A percentile compares a stretch with the other conserved stretches of the same genome.
Conservation (phyloP, 768 basidiomycete species). For the Amanita fuliginea region DNA sequence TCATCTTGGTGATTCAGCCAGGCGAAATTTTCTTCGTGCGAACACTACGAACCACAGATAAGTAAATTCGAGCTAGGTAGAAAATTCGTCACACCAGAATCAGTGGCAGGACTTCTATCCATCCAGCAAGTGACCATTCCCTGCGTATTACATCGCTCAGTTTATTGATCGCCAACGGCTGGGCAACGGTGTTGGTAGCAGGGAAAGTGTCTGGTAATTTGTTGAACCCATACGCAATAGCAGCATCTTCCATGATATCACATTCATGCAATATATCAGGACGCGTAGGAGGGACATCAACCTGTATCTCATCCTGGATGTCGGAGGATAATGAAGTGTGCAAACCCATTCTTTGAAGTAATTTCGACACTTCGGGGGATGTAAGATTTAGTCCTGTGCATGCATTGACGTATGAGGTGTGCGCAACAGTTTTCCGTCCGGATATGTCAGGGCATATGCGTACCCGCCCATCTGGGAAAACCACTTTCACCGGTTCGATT, state of each 20-base stretch:
- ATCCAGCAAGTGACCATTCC: slow-evolving; percentile 93
- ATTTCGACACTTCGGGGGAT: slow-evolving; percentile 49
- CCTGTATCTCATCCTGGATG: slow-evolving; percentile 56
- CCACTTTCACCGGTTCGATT: slow-evolving; percentile 86
- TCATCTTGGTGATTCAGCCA: slow-evolving; percentile 85
- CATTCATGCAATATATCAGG: slow-evolving; percentile 98
- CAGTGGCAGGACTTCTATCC: slow-evolving; percentile 90
- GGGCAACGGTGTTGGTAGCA: slow-evolving; percentile 87
- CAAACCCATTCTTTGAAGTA: slow-evolving; percentile 82
- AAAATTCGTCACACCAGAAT: slow-evolving; percentile 56
- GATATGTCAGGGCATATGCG: slow-evolving; percentile 77
- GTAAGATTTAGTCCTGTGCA: slow-evolving; percentile 80
- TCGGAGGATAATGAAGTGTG: slow-evolving; percentile 38
- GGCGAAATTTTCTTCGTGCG: slow-evolving; percentile 96
- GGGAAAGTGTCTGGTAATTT: slow-evolving; percentile 91
- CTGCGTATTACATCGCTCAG: slow-evolving; percentile 78
- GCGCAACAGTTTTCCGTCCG: slow-evolving; percentile 59
- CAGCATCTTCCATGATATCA: slow-evolving; percentile 96
- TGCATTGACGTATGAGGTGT: slow-evolving; percentile 88
- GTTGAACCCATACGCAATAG: slow-evolving; percentile 97
- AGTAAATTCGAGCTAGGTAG: neutral
- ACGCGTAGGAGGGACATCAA: slow-evolving; percentile 86
- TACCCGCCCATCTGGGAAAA: slow-evolving; percentile 65
- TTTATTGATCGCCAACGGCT: slow-evolving; percentile 82
- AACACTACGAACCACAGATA: slow-evolving; percentile 50